Percentiles rank a stretch among this genome's conserved stretches.
phyloP scores from a whole-genome alignment of 345 rosid genomes.

The Garcia nutans region DNA sequence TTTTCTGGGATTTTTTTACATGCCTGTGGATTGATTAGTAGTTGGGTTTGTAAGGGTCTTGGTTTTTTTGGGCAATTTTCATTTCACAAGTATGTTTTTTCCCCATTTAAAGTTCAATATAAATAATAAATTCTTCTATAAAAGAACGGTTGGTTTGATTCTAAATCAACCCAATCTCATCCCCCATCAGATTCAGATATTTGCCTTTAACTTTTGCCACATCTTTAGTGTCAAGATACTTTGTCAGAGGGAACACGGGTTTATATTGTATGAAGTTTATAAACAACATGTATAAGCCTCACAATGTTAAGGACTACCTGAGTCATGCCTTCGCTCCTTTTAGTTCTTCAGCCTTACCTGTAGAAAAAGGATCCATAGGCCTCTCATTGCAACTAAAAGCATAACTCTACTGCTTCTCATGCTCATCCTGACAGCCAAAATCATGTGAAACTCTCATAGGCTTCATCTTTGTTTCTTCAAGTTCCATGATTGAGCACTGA shows the following conservation, averaged over 20 bases:
- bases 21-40: too few relatives aligned
- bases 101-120: too few relatives aligned
- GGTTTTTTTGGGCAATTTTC: too few relatives aligned
- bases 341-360: conserved; percentile 25
- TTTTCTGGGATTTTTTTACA: too few relatives aligned
- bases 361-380: conserved; percentile 25
- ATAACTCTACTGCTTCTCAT: conserved; percentile 29
- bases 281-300: not conserved
- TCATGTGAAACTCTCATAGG: conserved; percentile 29
- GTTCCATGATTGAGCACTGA: conserved; percentile 32
- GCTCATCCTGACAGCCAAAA: conserved; percentile 1
- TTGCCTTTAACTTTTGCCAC: not conserved
- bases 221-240: conserved; percentile 20
- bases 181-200: too few relatives aligned
- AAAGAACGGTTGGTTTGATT: too few relatives aligned
- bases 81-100: too few relatives aligned
- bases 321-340: conserved; percentile 23
- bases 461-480: conserved; percentile 31
- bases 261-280: conserved; percentile 7
- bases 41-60: too few relatives aligned
- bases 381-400: conserved; percentile 19
- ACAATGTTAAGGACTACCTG: conserved; percentile 30
- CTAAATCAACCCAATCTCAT: too few relatives aligned
- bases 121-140: too few relatives aligned
- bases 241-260: conserved; percentile 18